phyloP scores from a whole-genome alignment of 371 early-diverging fungal species.

The Apophysomyces variabilis region DNA sequence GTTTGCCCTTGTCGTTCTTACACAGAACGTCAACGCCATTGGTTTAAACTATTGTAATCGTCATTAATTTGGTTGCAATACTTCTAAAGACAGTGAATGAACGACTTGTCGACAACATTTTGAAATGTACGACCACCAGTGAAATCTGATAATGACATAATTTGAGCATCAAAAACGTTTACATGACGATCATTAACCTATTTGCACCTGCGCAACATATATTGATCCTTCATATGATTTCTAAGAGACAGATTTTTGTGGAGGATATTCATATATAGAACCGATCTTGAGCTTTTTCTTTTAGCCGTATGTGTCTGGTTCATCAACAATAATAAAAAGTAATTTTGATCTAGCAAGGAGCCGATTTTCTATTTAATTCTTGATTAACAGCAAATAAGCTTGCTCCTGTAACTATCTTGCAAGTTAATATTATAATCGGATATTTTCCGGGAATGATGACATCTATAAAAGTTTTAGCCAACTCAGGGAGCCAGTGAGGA shows the following conservation, averaged over 20 bases:
- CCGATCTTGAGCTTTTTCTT: background rate
- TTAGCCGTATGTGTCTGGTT: background rate
- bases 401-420: background rate
- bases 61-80: constrained; percentile 13
- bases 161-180: background rate
- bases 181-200: constrained; percentile 7
- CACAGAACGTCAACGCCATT: constrained; percentile 6
- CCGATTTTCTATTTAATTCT: background rate
- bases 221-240: background rate
- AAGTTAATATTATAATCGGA: background rate
- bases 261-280: background rate
- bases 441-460: background rate
- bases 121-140: constrained; percentile 4
- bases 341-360: background rate
- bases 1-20: background rate
- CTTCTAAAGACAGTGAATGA: background rate
- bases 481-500: background rate
- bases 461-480: background rate
- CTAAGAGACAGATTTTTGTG: too few relatives aligned
- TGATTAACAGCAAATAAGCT: background rate
- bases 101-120: constrained; percentile 10
- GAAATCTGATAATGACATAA: constrained; percentile 7
- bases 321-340: background rate
- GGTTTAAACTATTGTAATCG: constrained; percentile 3
- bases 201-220: background rate